Conservation (phyloP, 139 green algal species). For the Bryopsis sp. region DNA sequence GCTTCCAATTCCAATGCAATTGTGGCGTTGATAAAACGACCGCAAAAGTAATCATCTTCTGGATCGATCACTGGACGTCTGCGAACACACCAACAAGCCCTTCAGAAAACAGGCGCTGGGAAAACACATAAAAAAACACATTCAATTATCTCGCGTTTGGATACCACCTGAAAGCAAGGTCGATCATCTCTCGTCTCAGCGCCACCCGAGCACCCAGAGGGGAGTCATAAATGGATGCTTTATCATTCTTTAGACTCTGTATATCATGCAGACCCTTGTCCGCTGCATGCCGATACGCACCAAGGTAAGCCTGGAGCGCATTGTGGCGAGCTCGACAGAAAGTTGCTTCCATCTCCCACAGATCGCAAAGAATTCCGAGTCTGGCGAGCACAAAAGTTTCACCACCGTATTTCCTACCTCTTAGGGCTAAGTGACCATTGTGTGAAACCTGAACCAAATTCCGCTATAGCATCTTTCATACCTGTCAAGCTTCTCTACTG, state of each 20-base stretch:
- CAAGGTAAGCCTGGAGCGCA: conserved; percentile 26
- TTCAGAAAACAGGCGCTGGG: not conserved
- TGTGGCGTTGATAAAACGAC: conserved; percentile 24
- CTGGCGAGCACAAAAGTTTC: conserved; percentile 10
- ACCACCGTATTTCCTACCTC: no score
- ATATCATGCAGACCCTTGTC: conserved; percentile 27
- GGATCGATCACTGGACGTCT: conserved; percentile 20
- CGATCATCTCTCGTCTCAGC: conserved; percentile 29
- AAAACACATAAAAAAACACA: not conserved
- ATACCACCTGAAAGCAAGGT: conserved; percentile 30
- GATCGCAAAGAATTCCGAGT: conserved; percentile 23
- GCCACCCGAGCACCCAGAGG: conserved; percentile 20
- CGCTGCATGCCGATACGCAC: conserved; percentile 30
- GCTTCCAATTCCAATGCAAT: conserved; percentile 27
- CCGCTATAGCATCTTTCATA: no score
- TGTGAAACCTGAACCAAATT: not conserved
- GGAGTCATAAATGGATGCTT: no score
- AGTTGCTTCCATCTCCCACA: conserved; percentile 29
- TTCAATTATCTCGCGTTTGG: no score
- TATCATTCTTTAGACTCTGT: not conserved
- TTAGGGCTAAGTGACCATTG: no score
- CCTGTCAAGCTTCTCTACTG: conserved; percentile 14
- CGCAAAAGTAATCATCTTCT: conserved; percentile 30
- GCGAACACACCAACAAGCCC: not conserved
- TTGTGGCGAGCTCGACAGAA: conserved; percentile 24